These are phyloP conservation scores for Cladochytrium replicatum DNA, from an alignment of 192 early-diverging fungal species.

Conservation along the genomic window DNA sequence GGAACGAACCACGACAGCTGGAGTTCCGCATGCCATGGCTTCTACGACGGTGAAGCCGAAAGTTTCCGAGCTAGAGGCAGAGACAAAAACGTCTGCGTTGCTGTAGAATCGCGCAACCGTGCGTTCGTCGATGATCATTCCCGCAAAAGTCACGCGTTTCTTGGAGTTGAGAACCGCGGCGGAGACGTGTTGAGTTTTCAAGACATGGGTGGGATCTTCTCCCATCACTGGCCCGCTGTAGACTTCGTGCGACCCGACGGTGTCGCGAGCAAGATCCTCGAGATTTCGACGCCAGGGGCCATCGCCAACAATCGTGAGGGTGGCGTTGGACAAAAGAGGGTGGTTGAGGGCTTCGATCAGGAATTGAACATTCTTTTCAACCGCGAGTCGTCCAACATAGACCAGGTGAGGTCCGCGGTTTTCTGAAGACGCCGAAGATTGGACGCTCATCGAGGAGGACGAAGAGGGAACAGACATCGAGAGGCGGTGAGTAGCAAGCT, in stretches of 20 bases:
- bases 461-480: too few species aligned
- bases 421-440: background rate
- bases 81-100: constrained; percentile 34
- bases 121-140: constrained; percentile 33
- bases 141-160: constrained; percentile 35
- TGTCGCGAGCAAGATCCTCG: constrained; percentile 19
- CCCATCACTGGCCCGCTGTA: constrained; percentile 1
- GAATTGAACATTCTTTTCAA: constrained; percentile 41
- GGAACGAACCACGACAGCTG: constrained; percentile 30
- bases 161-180: background rate
- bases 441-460: constrained; percentile 8
- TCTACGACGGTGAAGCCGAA: constrained; percentile 50
- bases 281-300: constrained; percentile 25
- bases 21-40: constrained; percentile 41
- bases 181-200: background rate
- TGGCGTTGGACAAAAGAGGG: constrained; percentile 18
- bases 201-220: background rate
- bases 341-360: constrained; percentile 25
- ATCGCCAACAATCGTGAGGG: constrained; percentile 39
- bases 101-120: constrained; percentile 27
- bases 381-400: constrained; percentile 40
- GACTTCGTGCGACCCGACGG: constrained; percentile 22
- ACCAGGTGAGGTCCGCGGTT: constrained; percentile 20
- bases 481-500: too few species aligned
- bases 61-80: constrained; percentile 40